Conservation (phyloP, 305 asterid species). For the Solanum aculeatissimum region DNA sequence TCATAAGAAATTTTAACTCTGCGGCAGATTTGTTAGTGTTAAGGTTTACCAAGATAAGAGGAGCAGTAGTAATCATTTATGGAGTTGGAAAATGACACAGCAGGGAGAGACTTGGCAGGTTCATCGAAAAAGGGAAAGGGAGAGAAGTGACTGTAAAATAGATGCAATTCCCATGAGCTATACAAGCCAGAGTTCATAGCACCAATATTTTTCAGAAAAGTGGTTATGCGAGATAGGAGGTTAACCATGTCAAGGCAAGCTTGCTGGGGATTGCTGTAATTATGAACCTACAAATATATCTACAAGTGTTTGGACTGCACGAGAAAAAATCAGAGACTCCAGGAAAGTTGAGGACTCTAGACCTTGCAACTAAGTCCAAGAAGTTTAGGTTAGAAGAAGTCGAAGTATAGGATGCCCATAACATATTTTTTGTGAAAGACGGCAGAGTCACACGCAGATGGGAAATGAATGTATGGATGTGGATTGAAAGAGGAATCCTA, state of each 20-base stretch:
- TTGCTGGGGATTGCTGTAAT: background rate
- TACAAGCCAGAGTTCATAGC: background rate
- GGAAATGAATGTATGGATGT: background rate
- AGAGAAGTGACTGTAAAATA: background rate
- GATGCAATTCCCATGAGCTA: background rate
- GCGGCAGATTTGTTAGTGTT: background rate
- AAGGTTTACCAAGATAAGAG: background rate
- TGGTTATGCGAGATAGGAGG: background rate
- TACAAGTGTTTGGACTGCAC: background rate
- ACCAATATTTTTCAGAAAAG: background rate
- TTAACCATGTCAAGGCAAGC: background rate
- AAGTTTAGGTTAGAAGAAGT: background rate
- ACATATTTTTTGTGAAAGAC: background rate
- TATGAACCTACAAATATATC: too few relatives aligned
- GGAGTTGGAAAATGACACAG: background rate
- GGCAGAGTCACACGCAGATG: background rate
- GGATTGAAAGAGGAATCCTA: background rate
- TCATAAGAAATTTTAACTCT: background rate
- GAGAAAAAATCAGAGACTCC: background rate
- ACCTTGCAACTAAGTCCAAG: background rate
- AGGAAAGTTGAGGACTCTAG: background rate
- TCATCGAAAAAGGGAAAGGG: background rate
- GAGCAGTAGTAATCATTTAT: background rate
- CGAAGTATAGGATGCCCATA: background rate
- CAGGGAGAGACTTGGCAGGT: background rate